Evolutionary conservation across 768 basidiomycete species (phyloP).

Genomic region (Termitomyces sp.): DNA sequence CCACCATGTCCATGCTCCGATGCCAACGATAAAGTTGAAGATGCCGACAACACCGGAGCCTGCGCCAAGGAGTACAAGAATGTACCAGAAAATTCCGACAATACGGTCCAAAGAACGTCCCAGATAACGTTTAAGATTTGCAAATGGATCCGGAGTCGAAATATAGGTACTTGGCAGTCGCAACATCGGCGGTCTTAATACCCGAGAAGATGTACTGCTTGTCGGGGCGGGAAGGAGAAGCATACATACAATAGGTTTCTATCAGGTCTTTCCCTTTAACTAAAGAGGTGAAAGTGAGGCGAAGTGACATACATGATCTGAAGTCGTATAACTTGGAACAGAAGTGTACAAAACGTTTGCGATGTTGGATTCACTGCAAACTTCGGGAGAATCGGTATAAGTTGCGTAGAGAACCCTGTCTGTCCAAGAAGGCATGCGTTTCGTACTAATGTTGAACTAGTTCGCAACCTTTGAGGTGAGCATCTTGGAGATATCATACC

Average conservation of each 20-base stretch:
- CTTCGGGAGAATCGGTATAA: slow-evolving; percentile 54
- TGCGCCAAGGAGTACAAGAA: slow-evolving; percentile 69
- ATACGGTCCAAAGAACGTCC: slow-evolving; percentile 69
- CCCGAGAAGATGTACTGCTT: not conserved
- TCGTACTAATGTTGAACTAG: slow-evolving; percentile 34
- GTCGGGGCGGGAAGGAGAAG: slow-evolving; percentile 56
- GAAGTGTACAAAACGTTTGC: slow-evolving; percentile 71
- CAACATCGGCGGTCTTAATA: slow-evolving; percentile 34
- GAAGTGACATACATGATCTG: slow-evolving; percentile 71
- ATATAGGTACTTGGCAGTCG: slow-evolving; percentile 44
- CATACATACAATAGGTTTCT: slow-evolving; percentile 82
- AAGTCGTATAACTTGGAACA: slow-evolving; percentile 78
- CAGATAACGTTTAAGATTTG: slow-evolving; percentile 50
- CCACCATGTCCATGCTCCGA: slow-evolving; percentile 65
- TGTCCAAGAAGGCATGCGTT: slow-evolving; percentile 86
- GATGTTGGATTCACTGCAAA: slow-evolving; percentile 46
- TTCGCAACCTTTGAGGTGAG: slow-evolving; percentile 1
- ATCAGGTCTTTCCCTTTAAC: not conserved
- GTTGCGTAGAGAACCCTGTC: slow-evolving; percentile 88
- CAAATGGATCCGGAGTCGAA: slow-evolving; percentile 49
- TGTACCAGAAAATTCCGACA: slow-evolving; percentile 77
- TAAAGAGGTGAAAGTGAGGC: not conserved
- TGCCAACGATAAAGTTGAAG: slow-evolving; percentile 66
- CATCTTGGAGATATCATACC: slow-evolving; percentile 34
- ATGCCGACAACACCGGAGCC: slow-evolving; percentile 68